Evolutionary conservation across 2,329 filamentous ascomycete species (phyloP), one percentile per base, ranked within the genome.

Genomic region (Chaetomium sp.): DNA sequence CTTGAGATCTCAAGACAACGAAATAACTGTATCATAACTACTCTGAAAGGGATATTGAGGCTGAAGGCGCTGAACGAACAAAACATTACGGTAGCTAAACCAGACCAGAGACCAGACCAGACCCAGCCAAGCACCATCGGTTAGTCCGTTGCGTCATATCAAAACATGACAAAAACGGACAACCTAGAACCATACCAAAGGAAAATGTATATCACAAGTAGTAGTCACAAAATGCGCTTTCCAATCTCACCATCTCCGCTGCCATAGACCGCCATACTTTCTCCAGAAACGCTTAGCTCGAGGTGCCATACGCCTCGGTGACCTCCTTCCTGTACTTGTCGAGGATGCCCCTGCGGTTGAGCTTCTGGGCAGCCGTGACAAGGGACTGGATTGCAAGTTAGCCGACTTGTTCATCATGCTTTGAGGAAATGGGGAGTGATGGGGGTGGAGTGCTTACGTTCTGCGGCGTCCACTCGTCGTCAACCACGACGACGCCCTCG

Each of bases 401-500:
- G 63, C 45, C 60, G 16, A 49, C 27, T 5, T 5, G 62, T 5
- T 57, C 2, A 9, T n/a, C 1, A 1, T 25, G 25, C 8, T n/a
- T 19, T 45, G 57, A 35, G 29, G 50, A 12, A 2, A 25, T 9
- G 50, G 27, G 27, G 27, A 29, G 16, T n/a, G 23, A 21, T 21
- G 1, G 6, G 7, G 25, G 49, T 38, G 56, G n/a, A n/a, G 31
- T 81, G 29, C 87, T 83, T 76, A 90, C 87, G 72, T 90, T 91
- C 70, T 90, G 86, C 53, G 89, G 87, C 10, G 87, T 91, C 89
- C 89, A 91, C 76, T 91, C 89, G 77, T 91, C 88, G 67, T 90
- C 88, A 0, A 86, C 85, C 70, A 91, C 73, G 1, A 90, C 88
- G 13, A 91, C 86, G 66, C 88, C 89, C 67, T 90, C 86, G 65